Evolutionary conservation across 2,329 filamentous ascomycete species (phyloP), one percentile per base, ranked within the genome.

Genomic region (Ustilaginoidea virens): DNA sequence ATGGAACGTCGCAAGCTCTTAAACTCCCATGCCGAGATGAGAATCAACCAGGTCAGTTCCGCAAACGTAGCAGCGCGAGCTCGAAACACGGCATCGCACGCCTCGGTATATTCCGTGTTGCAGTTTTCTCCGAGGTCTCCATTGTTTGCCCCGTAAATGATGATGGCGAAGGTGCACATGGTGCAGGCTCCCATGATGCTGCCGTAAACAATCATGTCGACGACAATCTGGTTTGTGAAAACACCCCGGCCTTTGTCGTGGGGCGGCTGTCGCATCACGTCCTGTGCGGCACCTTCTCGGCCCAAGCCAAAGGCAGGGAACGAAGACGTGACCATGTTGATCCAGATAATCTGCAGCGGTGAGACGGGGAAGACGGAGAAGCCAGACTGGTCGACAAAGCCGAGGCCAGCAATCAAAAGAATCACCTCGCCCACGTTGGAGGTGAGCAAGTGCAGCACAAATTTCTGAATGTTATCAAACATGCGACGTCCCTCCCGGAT

Each of bases 401-500:
- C 78, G 4, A 92, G 69, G 30, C 85, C 85, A 22, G 83, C 74
- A 16, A 92, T 71, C 11, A 92, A 62, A 1, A 82, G 74, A 36
- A 80, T 74, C 6, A 86, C 85, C 47, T 92, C 79, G 19, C 80
- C 82, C 24, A 92, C 77, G 47, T 92, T 92, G 48, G 82, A 74
- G 1, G 74, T 73, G 19, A 92, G 64, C 21, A 90, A 56, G 48
- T 85, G 81, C 23, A 90, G 63, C 25, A 90, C 74, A 44, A 90
- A 90, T 43, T 87, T 87, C 45, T 90, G 80, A 38, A 90, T 85
- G 45, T 90, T 90, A 52, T 87, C 80, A 47, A 86, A 87, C 63
- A 87, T 83, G 40, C 81, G 69, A 10, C 82, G 70, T 11, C 82
- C 82, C 53, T 90, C 80, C 40, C 80, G 77, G 38, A 90, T 81